A percentile compares a stretch with the other conserved stretches of the same genome.
Evolutionary conservation across 257 asterid genomes (phyloP).

Genomic region (Marsdenia floribunda): DNA sequence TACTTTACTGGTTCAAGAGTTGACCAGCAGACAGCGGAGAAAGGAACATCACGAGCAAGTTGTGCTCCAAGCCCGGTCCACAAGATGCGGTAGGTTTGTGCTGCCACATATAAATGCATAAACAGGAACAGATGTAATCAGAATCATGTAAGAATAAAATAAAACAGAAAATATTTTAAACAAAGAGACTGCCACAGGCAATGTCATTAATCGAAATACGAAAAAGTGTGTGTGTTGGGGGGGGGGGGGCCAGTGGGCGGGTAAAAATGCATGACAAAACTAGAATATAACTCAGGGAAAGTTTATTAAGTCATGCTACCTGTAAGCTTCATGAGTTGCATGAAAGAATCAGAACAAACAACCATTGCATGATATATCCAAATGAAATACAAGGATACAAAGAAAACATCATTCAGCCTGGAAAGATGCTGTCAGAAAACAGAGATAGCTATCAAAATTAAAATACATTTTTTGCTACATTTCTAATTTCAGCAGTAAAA

Average conservation of each 20-base stretch:
- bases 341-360: neutral
- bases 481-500: neutral
- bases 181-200: neutral
- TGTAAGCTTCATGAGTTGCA: neutral
- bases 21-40: slow-evolving; percentile 92
- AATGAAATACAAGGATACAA: neutral
- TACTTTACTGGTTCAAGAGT: slow-evolving; percentile 75
- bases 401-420: neutral
- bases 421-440: neutral
- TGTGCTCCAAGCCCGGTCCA: slow-evolving; percentile 97
- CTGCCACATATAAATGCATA: slow-evolving; percentile 22
- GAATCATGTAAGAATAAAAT: neutral
- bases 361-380: neutral
- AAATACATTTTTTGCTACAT: neutral
- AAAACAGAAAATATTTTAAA: neutral
- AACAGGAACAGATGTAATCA: neutral
- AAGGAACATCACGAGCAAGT: slow-evolving; percentile 90
- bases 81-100: slow-evolving; percentile 53
- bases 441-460: neutral
- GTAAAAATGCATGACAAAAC: neutral
- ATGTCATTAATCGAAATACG: neutral
- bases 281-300: neutral
- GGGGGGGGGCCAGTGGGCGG: too few relatives aligned
- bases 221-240: too few relatives aligned
- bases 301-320: neutral